Conservation (phyloP, 768 basidiomycete species). For the Sporobolomyces roseus region DNA sequence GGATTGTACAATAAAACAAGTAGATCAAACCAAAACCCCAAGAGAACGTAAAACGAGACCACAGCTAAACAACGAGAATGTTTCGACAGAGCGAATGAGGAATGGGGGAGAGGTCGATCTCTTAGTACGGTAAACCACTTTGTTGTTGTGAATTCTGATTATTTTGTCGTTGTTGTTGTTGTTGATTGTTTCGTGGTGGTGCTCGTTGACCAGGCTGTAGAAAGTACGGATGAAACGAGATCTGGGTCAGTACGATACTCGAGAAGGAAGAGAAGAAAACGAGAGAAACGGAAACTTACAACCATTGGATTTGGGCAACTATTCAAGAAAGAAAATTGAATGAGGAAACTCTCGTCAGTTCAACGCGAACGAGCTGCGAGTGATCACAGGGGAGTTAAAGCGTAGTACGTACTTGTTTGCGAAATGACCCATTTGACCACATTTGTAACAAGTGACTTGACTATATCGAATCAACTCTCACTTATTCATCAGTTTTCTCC, state of each 20-base stretch:
- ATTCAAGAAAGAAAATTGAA: no score
- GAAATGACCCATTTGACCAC: conserved; percentile 81
- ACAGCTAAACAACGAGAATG: not conserved
- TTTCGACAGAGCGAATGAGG: not conserved
- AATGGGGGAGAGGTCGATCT: no score
- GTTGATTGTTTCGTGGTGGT: conserved; percentile 2
- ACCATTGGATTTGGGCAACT: conserved; percentile 30
- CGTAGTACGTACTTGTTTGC: conserved; percentile 25
- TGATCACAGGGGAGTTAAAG: not conserved
- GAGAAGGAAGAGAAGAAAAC: not conserved
- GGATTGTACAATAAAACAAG: no score
- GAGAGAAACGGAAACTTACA: not conserved
- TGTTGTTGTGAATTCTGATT: no score
- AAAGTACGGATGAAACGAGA: not conserved
- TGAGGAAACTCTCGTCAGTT: not conserved
- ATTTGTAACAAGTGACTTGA: conserved; percentile 54
- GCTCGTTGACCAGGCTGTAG: conserved; percentile 18
- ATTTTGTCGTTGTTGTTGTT: not conserved
- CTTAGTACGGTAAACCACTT: conserved; percentile 2
- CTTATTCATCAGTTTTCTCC: not conserved
- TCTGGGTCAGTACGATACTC: not conserved
- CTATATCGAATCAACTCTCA: conserved; percentile 9
- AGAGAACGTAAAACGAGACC: not conserved
- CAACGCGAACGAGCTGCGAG: no score
- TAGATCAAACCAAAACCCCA: no score